Evolutionary conservation across 768 basidiomycete genomes (phyloP).

Genomic region (Kwoniella mangroviensis): DNA sequence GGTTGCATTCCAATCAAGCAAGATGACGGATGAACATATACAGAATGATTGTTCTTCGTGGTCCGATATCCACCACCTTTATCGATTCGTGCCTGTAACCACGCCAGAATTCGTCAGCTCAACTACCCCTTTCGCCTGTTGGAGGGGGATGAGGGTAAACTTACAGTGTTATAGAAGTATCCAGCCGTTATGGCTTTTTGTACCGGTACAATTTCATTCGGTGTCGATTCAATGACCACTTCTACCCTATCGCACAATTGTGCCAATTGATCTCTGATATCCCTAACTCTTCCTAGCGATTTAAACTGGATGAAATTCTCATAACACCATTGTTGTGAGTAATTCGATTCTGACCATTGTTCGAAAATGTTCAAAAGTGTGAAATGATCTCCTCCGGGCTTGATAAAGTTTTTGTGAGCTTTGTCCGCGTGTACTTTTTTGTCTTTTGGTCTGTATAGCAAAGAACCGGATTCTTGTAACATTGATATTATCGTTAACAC

Average conservation of each 20-base stretch:
- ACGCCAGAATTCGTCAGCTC: background rate
- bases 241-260: conserved; percentile 96
- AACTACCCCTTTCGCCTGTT: too few species aligned
- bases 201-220: conserved; percentile 89
- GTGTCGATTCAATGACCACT: conserved; percentile 81
- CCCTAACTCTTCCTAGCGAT: conserved; percentile 88
- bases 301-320: conserved; percentile 84
- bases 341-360: conserved; percentile 97
- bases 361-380: conserved; percentile 97
- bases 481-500: conserved; percentile 95
- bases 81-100: conserved; percentile 77
- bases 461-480: conserved; percentile 91
- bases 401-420: conserved; percentile 95
- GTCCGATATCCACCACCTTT: conserved; percentile 97
- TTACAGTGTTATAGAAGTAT: conserved; percentile 92
- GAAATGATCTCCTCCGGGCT: conserved; percentile 95
- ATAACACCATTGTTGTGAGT: conserved; percentile 73
- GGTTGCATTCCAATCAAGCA: conserved; percentile 94
- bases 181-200: conserved; percentile 95
- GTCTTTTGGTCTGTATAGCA: conserved; percentile 97
- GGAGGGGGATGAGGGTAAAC: conserved; percentile 44
- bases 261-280: conserved; percentile 90
- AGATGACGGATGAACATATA: conserved; percentile 95
- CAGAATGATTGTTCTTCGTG: conserved; percentile 92
- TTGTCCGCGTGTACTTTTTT: conserved; percentile 97